Percentiles rank a stretch among this genome's conserved stretches.
Evolutionary conservation across 371 early-diverging fungal genomes (phyloP).

Genomic region (Rhizopus sp.): DNA sequence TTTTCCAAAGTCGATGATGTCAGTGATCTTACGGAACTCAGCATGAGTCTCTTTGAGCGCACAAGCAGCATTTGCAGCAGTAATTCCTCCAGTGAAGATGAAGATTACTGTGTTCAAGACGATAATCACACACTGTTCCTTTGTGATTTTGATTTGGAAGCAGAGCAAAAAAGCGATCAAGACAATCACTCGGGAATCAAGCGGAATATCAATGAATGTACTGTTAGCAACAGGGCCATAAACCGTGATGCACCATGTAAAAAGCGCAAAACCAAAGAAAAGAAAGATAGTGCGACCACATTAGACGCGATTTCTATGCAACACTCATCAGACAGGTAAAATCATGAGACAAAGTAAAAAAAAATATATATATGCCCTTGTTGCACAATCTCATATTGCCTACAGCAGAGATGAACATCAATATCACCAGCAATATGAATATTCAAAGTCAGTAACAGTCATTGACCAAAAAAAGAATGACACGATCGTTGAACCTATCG

Average conservation of each 20-base stretch:
- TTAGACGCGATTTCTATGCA: no score
- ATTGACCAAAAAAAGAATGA: neutral
- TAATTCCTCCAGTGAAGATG: neutral
- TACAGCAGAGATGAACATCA: conserved; percentile 1
- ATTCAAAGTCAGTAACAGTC: neutral
- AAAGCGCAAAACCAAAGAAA: neutral
- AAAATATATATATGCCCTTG: neutral
- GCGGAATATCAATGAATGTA: conserved; percentile 7
- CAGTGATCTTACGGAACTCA: neutral
- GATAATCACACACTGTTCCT: neutral
- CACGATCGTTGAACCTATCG: neutral
- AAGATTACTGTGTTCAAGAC: neutral
- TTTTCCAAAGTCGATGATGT: neutral
- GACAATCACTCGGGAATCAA: neutral
- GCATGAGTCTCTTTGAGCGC: neutral
- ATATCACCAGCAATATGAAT: neutral
- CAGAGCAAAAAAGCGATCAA: neutral
- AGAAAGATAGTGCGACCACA: neutral
- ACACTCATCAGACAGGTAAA: neutral
- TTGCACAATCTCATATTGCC: neutral
- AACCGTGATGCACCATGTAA: neutral
- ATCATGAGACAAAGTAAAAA: neutral
- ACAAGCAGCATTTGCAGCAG: conserved; percentile 2
- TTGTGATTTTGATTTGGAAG: neutral
- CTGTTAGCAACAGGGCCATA: neutral